Evolutionary conservation across 2,329 filamentous ascomycete species (phyloP).

Genomic region (Dothidotthia symphoricarpi): DNA sequence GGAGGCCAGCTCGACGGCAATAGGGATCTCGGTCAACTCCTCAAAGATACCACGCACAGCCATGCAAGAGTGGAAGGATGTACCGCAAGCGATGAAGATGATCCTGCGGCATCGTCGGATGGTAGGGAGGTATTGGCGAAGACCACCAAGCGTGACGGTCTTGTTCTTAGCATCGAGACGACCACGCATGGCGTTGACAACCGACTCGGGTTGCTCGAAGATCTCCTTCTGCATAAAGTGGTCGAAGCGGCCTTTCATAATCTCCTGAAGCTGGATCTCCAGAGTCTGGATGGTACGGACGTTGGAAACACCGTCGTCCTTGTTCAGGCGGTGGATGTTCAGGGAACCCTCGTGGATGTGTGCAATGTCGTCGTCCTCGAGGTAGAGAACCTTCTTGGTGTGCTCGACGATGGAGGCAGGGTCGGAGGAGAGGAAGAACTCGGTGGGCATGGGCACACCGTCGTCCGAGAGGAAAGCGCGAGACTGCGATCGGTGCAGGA

Average conservation of each 20-base stretch:
- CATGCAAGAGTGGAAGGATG: conserved; percentile 99
- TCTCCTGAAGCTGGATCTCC: conserved; percentile 98
- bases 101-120: conserved; percentile 96
- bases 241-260: conserved; percentile 99
- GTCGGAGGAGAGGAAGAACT: conserved; percentile 99
- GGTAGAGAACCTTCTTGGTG: conserved; percentile 99
- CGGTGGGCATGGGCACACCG: conserved; percentile 93
- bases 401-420: conserved; percentile 98
- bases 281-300: conserved; percentile 97
- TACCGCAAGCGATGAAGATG: conserved; percentile 99
- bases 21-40: conserved; percentile 96
- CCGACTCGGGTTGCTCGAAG: conserved; percentile 98
- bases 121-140: conserved; percentile 93
- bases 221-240: conserved; percentile 99
- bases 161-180: conserved; percentile 92
- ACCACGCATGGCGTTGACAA: conserved; percentile 99
- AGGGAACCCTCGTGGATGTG: conserved; percentile 99
- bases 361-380: conserved; percentile 98
- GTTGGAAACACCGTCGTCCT: conserved; percentile 94
- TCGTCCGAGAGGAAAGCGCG: conserved; percentile 99
- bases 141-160: conserved; percentile 90
- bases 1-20: conserved; percentile 92
- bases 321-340: conserved; percentile 97
- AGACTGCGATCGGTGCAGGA: conserved; percentile 96
- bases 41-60: conserved; percentile 97